Base-by-base conservation (phyloP, 2,329 filamentous ascomycete species). In the Cladobotryum mycophilum region DNA sequence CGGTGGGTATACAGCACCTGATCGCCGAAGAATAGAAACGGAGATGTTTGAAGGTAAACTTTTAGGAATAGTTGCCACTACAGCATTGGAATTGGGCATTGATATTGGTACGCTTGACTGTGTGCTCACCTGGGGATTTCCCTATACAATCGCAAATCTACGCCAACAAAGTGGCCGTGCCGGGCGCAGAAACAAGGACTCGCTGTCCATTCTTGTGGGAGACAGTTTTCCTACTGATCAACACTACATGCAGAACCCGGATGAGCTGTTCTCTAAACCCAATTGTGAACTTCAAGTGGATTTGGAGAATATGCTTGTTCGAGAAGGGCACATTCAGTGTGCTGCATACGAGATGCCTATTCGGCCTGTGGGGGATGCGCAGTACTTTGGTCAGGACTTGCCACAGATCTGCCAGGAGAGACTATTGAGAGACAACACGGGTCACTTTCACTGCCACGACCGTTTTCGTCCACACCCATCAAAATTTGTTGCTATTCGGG, bases 41-140 rank as follows among this genome's bases (percentile, higher is more conserved):
- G 91, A 97, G 64, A 97, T 99, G 93, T 99, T 99, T 59, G 88
- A 95, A 50, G 93, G 93, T 0, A 93, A 91, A 61, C 76, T 99
- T 1, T 78, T 96, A 54, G 93, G 93, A 1, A 95, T 99, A 51
- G 84, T 99, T 33, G 92, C 92, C 2, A 99, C 93, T 0, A 95
- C 86, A 48, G 93, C 93, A 1, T 76, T 99, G 3, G 93, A 99
- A 64, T 74, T 99, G 1, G 93, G 93, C 25, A 89, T 99, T 40
- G 93, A 99, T 64, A 97, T 99, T 57, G 93, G 93, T 14, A 88
- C 86, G 1, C 74, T 99, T 8, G 93, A 99, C 67, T 93, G 91
- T 48, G 93, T 99, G 12, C 78, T 99, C 54, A 96, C 89, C 0
- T 87, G 95, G 63, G 92, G 92, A 0, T 99, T 99, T 56, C 93